These are phyloP conservation scores for Linnemannia hyalina DNA, from an alignment of 192 early-diverging fungal genomes.

Conservation along the genomic window DNA sequence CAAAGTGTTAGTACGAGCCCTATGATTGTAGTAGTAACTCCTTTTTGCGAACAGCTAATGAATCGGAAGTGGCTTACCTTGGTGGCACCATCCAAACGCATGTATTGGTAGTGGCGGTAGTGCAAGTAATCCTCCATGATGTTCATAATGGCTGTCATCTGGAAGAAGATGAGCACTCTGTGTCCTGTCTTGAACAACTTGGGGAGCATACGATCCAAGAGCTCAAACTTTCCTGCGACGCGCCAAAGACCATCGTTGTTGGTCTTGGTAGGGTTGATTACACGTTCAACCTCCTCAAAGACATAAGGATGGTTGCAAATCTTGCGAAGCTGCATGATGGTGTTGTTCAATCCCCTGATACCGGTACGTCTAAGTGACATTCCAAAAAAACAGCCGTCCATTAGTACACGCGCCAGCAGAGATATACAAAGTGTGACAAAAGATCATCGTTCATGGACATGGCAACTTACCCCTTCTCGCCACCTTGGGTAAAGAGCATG, in stretches of 20 bases:
- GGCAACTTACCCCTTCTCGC: constrained; percentile 69
- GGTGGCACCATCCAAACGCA: constrained; percentile 93
- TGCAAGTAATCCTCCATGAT: constrained; percentile 97
- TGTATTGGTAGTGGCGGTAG: constrained; percentile 76
- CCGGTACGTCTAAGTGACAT: constrained; percentile 59
- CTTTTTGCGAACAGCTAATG: not conserved
- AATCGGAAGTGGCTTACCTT: constrained; percentile 59
- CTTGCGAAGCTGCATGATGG: constrained; percentile 98
- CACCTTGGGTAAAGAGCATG: constrained; percentile 75
- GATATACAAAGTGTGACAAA: not conserved
- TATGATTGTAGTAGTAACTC: not conserved
- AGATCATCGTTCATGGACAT: not conserved
- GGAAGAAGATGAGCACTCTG: constrained; percentile 85
- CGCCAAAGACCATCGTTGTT: constrained; percentile 87
- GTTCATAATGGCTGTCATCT: constrained; percentile 93
- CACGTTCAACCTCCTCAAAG: constrained; percentile 91
- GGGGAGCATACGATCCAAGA: constrained; percentile 94
- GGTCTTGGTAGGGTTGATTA: constrained; percentile 77
- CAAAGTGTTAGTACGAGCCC: not conserved
- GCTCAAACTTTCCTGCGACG: constrained; percentile 95
- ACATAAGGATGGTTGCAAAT: constrained; percentile 99
- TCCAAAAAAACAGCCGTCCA: not conserved
- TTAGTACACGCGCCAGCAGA: not conserved
- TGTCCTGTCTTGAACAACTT: constrained; percentile 89
- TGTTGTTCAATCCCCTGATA: constrained; percentile 91